Conservation (phyloP, 345 rosid genomes). For the Eucalyptus brandiana region DNA sequence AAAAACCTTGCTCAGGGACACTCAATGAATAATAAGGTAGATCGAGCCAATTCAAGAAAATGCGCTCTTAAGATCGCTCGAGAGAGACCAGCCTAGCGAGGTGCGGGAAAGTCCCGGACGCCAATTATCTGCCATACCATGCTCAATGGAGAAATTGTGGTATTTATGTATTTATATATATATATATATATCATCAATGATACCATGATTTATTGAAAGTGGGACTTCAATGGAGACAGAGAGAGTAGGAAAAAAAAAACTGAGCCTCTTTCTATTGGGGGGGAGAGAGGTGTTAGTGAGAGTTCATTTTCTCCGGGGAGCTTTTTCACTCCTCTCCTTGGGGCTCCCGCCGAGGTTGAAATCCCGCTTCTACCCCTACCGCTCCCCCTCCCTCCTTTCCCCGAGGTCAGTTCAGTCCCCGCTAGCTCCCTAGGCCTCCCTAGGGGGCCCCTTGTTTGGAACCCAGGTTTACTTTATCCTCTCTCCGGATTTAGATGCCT, state of each 20-base stretch:
- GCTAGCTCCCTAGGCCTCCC: not conserved
- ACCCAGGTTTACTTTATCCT: not conserved
- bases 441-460: not conserved
- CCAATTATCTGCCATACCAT: accelerated
- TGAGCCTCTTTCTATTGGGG: not conserved
- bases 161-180: not conserved
- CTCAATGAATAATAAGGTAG: not conserved
- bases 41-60: not conserved
- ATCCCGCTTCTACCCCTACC: not conserved
- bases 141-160: not conserved
- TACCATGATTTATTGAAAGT: not conserved
- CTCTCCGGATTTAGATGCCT: not conserved
- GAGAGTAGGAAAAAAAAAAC: not conserved
- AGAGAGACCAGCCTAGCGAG: not conserved
- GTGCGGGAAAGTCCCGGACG: not conserved
- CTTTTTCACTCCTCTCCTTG: not conserved
- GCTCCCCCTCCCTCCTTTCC: not conserved
- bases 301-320: not conserved
- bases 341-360: not conserved
- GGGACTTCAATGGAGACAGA: not conserved
- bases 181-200: not conserved
- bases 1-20: too few species aligned
- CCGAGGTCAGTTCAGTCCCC: not conserved
- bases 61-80: not conserved
- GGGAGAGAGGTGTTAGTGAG: not conserved